Base-by-base conservation (phyloP, 306 rosid species). In the Vigna trinervia region DNA sequence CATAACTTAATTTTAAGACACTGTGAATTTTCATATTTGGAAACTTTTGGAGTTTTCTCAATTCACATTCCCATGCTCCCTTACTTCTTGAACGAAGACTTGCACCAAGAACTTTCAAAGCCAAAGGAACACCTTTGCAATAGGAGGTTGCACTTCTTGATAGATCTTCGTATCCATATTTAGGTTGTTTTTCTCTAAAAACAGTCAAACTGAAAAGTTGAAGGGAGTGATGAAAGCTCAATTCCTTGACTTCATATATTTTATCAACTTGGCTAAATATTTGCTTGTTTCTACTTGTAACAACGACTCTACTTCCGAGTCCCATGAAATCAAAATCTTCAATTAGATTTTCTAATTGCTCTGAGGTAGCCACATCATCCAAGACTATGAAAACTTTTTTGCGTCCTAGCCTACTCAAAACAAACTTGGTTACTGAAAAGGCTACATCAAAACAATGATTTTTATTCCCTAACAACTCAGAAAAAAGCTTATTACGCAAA, bases 141-240 rank as follows among this genome's bases (percentile, higher is more conserved):
- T 73, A 73, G 39, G 15, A n/a, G 20, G 57, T 39, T 54, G 60
- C 77, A 38, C 48, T 58, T 32, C 28, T 12, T 8, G 77, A 61
- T 4, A 80, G 26, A 48, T 83, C 23, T 67, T 67, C 45, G 57
- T 57, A 80, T 53, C 73, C 85, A 0, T 3, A 32, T 15, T 23
- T 14, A 34, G 85, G 83, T 3, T 17, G 46, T 8, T 13, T 23
- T 47, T 61, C 56, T 12, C 20, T 2, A 43, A 86, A 86, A 13
- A 58, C 81, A 23, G 58, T 74, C 38, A 56, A 48, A 5, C 61
- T 28, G 10, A 86, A 81, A 48, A 86, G 85, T 22, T 77, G 1
- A 51, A 77, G n/a, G 5, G 38, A 10, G 38, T 58, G 38, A 26
- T 58, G n/a, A 58, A 23, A 12, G 17, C 38, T 23, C 38, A 58